Percentiles rank a stretch among this genome's conserved stretches.
These are phyloP conservation scores for Salix brachista DNA, from an alignment of 345 rosid species.

Conservation along the genomic window DNA sequence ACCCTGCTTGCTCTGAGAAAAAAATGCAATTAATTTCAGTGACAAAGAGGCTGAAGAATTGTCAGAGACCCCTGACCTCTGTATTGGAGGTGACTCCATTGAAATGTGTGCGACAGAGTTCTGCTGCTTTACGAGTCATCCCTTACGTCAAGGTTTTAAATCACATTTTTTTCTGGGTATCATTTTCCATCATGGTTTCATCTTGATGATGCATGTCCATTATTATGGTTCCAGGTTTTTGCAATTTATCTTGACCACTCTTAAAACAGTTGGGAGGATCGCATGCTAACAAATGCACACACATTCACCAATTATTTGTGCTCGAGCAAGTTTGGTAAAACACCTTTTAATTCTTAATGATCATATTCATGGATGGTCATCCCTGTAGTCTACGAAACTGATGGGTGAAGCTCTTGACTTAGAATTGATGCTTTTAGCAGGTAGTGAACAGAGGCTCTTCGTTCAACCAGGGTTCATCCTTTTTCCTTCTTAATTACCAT, in stretches of 20 bases:
- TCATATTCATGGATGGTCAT: neutral
- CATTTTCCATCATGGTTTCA: slow-evolving; percentile 11
- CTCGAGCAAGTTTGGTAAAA: neutral
- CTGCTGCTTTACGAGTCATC: slow-evolving; percentile 71
- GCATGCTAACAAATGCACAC: slow-evolving; percentile 15
- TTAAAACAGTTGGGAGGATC: slow-evolving; percentile 80
- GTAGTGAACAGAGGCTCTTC: too few species aligned
- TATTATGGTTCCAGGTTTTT: slow-evolving; percentile 58
- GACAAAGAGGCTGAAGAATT: slow-evolving; percentile 68
- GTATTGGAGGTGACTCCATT: slow-evolving; percentile 94
- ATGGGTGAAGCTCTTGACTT: too few species aligned
- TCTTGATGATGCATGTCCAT: neutral
- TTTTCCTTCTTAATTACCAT: too few species aligned
- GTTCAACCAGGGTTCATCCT: neutral
- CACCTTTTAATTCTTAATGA: neutral
- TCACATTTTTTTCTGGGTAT: slow-evolving; percentile 4
- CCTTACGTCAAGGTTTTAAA: slow-evolving; percentile 79
- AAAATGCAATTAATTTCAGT: slow-evolving; percentile 40
- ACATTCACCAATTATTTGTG: neutral
- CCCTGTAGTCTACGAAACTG: neutral
- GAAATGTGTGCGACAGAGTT: slow-evolving; percentile 81
- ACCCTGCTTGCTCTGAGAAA: neutral
- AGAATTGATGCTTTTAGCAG: too few species aligned
- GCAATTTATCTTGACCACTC: too few species aligned
- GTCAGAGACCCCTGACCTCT: slow-evolving; percentile 72